Evolutionary conservation across 306 rosid genomes (phyloP).

Genomic region (Inga laurina): DNA sequence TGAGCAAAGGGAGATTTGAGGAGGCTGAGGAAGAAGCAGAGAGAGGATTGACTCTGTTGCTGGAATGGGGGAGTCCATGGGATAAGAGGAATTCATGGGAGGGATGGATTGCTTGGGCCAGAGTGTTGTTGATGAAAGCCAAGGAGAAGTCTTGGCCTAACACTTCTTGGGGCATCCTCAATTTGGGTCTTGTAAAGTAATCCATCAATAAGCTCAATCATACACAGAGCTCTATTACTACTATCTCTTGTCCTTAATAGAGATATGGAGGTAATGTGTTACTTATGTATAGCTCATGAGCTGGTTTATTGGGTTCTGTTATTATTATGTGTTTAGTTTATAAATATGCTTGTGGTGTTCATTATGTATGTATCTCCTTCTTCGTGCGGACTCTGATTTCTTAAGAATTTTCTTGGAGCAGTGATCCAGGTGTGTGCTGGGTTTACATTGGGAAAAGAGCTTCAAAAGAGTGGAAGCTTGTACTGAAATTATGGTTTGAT

Average conservation of each 20-base stretch:
- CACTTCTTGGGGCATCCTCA: conserved; percentile 76
- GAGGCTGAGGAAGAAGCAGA: conserved; percentile 72
- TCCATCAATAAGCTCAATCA: background rate
- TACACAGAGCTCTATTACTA: too few species aligned
- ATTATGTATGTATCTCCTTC: background rate
- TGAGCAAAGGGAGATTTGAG: conserved; percentile 58
- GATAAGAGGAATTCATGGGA: conserved; percentile 96
- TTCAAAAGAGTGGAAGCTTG: background rate
- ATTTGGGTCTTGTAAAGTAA: conserved; percentile 77
- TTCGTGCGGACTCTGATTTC: background rate
- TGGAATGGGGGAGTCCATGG: conserved; percentile 89
- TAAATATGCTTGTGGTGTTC: background rate
- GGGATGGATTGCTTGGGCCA: conserved; percentile 90
- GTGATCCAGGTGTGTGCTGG: background rate
- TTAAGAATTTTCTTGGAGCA: background rate
- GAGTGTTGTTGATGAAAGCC: conserved; percentile 75
- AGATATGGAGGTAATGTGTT: background rate
- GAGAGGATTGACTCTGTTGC: conserved; percentile 60
- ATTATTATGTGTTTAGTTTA: too few species aligned
- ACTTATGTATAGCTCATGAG: too few species aligned
- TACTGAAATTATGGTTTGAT: background rate
- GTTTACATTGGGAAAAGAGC: background rate
- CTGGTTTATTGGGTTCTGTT: background rate
- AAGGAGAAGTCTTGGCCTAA: conserved; percentile 79
- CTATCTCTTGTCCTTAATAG: too few species aligned